These are phyloP conservation scores for Phylloporus sp. DNA, from an alignment of 768 basidiomycete genomes.

Conservation along the genomic window DNA sequence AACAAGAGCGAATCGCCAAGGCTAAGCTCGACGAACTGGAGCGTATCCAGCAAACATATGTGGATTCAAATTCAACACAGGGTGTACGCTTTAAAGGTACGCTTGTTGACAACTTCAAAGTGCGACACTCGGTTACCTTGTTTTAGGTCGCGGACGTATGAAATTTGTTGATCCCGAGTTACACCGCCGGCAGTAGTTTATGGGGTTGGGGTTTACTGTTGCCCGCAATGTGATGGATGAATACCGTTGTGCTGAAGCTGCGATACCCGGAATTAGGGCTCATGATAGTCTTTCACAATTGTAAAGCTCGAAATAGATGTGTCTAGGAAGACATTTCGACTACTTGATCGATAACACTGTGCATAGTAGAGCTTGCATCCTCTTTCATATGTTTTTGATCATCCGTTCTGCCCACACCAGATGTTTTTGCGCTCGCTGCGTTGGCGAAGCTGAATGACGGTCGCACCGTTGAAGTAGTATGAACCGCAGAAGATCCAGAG, in stretches of 20 bases:
- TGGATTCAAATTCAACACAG: constrained; percentile 29
- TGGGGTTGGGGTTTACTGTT: background rate
- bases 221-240: background rate
- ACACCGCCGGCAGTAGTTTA: constrained; percentile 25
- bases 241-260: background rate
- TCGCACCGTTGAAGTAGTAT: constrained; percentile 48
- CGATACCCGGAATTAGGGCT: constrained; percentile 3
- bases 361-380: background rate
- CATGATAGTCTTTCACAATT: constrained; percentile 1
- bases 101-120: background rate
- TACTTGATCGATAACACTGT: constrained; percentile 14
- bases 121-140: background rate
- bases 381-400: constrained; percentile 10
- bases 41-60: constrained; percentile 39
- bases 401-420: constrained; percentile 14
- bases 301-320: constrained; percentile 4
- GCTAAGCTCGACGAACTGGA: constrained; percentile 48
- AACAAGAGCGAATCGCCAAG: constrained; percentile 52
- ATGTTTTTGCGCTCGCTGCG: constrained; percentile 48
- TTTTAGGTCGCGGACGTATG: constrained; percentile 60
- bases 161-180: constrained; percentile 61
- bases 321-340: constrained; percentile 16
- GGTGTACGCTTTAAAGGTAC: constrained; percentile 67
- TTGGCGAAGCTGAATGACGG: constrained; percentile 80
- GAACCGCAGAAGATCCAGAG: constrained; percentile 25